Percentiles rank a stretch among this genome's conserved stretches.
Conservation (phyloP, 2,329 filamentous ascomycete species). For the Aspergillus tubingensis region DNA sequence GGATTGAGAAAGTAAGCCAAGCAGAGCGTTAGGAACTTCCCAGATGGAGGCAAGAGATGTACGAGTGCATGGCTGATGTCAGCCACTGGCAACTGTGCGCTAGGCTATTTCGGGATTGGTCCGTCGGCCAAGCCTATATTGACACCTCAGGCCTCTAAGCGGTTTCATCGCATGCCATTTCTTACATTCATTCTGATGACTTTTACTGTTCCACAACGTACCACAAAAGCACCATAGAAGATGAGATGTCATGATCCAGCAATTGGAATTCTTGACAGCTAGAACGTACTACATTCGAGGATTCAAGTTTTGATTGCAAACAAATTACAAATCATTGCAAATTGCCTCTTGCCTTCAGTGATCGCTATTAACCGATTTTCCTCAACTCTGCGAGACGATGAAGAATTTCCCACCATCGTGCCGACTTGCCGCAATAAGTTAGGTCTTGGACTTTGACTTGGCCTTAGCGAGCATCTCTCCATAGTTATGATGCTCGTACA, state of each 20-base stretch:
- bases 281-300: background rate
- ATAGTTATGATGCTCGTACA: background rate
- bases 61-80: constrained; percentile 8
- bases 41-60: too few relatives aligned
- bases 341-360: background rate
- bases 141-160: too few relatives aligned
- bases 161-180: too few relatives aligned
- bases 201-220: too few relatives aligned
- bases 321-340: background rate
- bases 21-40: too few relatives aligned
- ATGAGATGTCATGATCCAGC: too few relatives aligned
- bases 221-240: too few relatives aligned
- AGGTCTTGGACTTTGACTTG: background rate
- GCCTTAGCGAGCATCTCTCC: background rate
- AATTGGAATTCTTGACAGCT: background rate
- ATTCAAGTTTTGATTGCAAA: background rate
- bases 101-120: too few relatives aligned
- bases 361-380: too few relatives aligned
- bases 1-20: background rate
- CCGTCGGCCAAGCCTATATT: too few relatives aligned
- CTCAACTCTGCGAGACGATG: background rate
- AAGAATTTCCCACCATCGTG: background rate
- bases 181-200: too few relatives aligned
- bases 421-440: background rate
- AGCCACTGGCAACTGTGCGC: background rate